These are phyloP conservation scores for Ophiostoma tasmaniense DNA, from an alignment of 2,329 filamentous ascomycete genomes.

Conservation along the genomic window DNA sequence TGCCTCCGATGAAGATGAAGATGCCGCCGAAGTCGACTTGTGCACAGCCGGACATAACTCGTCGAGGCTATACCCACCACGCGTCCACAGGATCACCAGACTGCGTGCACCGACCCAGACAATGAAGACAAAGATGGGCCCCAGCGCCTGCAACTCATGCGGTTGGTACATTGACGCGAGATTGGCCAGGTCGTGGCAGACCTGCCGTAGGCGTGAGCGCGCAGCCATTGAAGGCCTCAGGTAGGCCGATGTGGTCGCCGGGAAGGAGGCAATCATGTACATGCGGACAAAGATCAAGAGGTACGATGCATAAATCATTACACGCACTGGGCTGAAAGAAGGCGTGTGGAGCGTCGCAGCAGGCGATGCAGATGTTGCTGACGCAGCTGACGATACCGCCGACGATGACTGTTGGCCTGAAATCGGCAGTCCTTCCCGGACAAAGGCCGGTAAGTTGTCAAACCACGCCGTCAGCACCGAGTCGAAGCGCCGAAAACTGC, in stretches of 20 bases:
- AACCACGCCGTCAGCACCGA: conserved; percentile 11
- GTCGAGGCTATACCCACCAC: background rate
- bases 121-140: conserved; percentile 17
- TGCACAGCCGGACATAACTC: background rate
- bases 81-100: conserved; percentile 17
- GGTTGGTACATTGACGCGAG: conserved; percentile 10
- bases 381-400: background rate
- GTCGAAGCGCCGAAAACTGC: conserved; percentile 17
- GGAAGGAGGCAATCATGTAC: conserved; percentile 18
- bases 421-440: background rate
- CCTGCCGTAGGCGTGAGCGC: conserved; percentile 12
- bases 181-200: conserved; percentile 8
- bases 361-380: background rate
- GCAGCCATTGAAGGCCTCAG: conserved; percentile 15
- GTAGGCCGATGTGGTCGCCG: conserved; percentile 17
- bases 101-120: conserved; percentile 16
- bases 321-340: conserved; percentile 12
- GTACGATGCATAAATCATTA: conserved; percentile 14
- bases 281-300: conserved; percentile 16
- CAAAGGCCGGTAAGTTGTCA: conserved; percentile 12
- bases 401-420: background rate
- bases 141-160: conserved; percentile 8
- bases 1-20: background rate
- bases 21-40: background rate
- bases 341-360: background rate